A percentile compares a stretch with the other conserved stretches of the same genome.
Conservation (phyloP, 2,329 filamentous ascomycete species). For the Aspergillus caelatus region DNA sequence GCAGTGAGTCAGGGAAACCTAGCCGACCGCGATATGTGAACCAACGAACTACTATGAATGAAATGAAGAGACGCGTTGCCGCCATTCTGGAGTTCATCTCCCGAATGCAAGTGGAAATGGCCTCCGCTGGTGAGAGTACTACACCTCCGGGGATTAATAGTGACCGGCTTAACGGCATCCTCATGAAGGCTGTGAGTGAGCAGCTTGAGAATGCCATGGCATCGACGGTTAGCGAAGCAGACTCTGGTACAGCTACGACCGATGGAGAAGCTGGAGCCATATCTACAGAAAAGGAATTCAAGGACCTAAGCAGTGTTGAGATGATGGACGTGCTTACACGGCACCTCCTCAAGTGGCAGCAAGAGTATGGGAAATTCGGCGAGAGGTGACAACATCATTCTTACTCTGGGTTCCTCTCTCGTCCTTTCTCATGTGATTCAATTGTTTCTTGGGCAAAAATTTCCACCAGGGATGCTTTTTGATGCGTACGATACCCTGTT, state of each 20-base stretch:
- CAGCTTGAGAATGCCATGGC: constrained; percentile 35
- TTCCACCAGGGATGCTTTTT: constrained; percentile 9
- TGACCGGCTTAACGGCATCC: constrained; percentile 36
- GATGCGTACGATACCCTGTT: constrained; percentile 27
- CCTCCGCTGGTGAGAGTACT: constrained; percentile 56
- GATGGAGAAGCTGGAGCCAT: constrained; percentile 27
- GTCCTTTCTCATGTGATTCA: constrained; percentile 9
- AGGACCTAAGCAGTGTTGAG: constrained; percentile 74
- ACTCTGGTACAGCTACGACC: constrained; percentile 27
- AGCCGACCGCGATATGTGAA: constrained; percentile 63
- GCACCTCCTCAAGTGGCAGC: constrained; percentile 83
- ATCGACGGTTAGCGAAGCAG: constrained; percentile 30
- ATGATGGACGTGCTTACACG: constrained; percentile 89
- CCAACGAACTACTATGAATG: constrained; percentile 73
- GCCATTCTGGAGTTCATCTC: constrained; percentile 89
- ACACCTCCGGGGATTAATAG: constrained; percentile 42
- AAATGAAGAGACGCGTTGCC: constrained; percentile 82
- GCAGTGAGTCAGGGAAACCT: constrained; percentile 59
- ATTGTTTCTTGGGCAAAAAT: constrained; percentile 9
- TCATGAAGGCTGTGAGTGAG: constrained; percentile 39
- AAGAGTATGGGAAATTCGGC: constrained; percentile 63
- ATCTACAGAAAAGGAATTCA: constrained; percentile 61
- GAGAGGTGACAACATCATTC: constrained; percentile 43
- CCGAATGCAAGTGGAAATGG: constrained; percentile 84
- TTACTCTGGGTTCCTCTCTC: constrained; percentile 3